Conservation (phyloP, 2,329 filamentous ascomycete genomes). For the Byssoonygena ceratinophila region DNA sequence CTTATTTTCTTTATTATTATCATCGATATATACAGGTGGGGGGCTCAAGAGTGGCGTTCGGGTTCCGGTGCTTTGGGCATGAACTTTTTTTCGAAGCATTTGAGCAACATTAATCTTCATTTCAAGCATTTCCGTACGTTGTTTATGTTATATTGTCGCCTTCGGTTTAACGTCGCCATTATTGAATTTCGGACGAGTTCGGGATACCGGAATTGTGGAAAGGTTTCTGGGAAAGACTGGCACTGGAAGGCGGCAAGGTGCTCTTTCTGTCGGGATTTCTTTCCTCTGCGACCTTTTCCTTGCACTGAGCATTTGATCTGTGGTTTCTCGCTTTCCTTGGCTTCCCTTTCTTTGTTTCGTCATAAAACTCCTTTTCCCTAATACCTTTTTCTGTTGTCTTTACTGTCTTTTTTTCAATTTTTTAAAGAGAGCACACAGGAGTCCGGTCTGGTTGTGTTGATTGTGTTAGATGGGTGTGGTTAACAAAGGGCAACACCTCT, state of each 20-base stretch:
- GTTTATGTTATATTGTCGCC: conserved; percentile 6
- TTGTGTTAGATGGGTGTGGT: conserved; percentile 28
- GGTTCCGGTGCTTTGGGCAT: conserved; percentile 5
- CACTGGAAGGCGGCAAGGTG: conserved; percentile 26
- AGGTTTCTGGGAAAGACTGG: conserved; percentile 27
- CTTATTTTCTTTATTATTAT: not conserved
- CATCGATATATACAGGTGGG: conserved; percentile 3
- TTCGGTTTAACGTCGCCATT: conserved; percentile 4
- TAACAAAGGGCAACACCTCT: conserved; percentile 29
- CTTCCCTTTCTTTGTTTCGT: conserved; percentile 23
- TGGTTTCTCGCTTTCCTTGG: conserved; percentile 21
- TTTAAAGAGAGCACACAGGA: conserved; percentile 31
- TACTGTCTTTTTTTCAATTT: conserved; percentile 8
- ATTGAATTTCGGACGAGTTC: conserved; percentile 9
- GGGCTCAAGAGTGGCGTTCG: conserved; percentile 1
- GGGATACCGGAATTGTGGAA: conserved; percentile 23
- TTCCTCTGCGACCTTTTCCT: conserved; percentile 6
- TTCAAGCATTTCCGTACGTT: conserved; percentile 2
- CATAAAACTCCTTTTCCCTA: conserved; percentile 17
- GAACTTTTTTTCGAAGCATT: conserved; percentile 5
- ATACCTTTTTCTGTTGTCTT: not conserved
- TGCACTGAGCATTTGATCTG: conserved; percentile 26
- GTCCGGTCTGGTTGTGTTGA: conserved; percentile 35
- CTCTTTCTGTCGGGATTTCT: conserved; percentile 17
- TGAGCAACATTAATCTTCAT: not conserved